phyloP scores from a whole-genome alignment of 805 yeast species.

The Lipomyces yamadae region DNA sequence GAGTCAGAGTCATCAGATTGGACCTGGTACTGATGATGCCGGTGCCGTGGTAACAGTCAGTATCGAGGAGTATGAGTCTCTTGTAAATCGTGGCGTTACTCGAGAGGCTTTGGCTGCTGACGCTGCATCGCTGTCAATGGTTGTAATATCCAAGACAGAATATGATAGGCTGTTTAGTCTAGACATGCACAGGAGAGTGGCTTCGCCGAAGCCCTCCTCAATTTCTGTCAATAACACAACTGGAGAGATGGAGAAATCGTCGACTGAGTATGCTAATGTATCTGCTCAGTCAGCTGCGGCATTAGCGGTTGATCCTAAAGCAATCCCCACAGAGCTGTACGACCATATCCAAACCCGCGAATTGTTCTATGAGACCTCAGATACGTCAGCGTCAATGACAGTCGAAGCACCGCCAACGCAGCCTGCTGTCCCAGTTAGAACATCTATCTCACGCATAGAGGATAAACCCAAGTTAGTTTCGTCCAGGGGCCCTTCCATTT shows the following conservation, averaged over 20 bases:
- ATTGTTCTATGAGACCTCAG: too few species aligned
- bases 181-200: not conserved
- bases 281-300: too few species aligned
- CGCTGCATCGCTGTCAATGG: conserved; percentile 18
- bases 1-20: not conserved
- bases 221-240: too few species aligned
- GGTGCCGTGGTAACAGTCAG: conserved; percentile 39
- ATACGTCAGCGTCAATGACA: too few species aligned
- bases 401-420: too few species aligned
- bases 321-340: too few species aligned
- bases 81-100: conserved; percentile 14
- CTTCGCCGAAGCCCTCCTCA: too few species aligned
- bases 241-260: too few species aligned
- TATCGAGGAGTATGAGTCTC: conserved; percentile 35
- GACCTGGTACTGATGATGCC: conserved; percentile 18
- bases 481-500: not conserved
- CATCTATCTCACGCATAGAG: not conserved
- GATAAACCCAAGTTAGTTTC: not conserved
- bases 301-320: too few species aligned
- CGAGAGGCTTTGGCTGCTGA: conserved; percentile 19
- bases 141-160: conserved; percentile 13
- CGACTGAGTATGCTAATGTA: too few species aligned
- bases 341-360: too few species aligned
- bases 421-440: not conserved
- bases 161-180: conserved; percentile 8